phyloP scores from a whole-genome alignment of 1,284 basidiomycete species.

The Ceratobasidium papillatum region DNA sequence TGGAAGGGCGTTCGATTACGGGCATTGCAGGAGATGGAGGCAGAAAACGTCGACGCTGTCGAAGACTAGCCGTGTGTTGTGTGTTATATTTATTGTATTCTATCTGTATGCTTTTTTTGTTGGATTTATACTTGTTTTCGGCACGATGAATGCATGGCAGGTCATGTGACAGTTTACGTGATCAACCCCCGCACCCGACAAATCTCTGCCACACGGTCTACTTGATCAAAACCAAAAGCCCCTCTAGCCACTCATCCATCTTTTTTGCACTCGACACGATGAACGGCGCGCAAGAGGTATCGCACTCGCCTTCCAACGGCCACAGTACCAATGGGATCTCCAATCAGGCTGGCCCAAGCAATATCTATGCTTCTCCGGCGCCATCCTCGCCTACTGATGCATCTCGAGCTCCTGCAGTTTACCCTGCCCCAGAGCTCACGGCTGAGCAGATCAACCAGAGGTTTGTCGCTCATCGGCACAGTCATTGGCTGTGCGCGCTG shows the following conservation, averaged over 20 bases:
- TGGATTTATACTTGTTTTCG: conserved; percentile 13
- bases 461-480: conserved; percentile 2
- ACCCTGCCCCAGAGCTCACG: conserved; percentile 34
- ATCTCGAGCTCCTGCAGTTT: conserved; percentile 17
- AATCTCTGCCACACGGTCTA: conserved; percentile 24
- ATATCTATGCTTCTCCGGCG: conserved; percentile 39
- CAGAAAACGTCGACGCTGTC: conserved; percentile 47
- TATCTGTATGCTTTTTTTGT: conserved; percentile 29
- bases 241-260: conserved; percentile 26
- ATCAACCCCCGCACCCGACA: conserved; percentile 41
- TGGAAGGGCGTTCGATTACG: conserved; percentile 77
- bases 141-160: conserved; percentile 26
- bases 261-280: background rate
- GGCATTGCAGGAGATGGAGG: conserved; percentile 76
- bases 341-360: conserved; percentile 38
- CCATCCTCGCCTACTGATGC: conserved; percentile 40
- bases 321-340: conserved; percentile 34
- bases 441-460: conserved; percentile 38
- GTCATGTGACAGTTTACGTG: conserved; percentile 38
- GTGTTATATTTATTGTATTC: conserved; percentile 33
- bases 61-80: conserved; percentile 16
- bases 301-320: conserved; percentile 28
- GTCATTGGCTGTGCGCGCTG: conserved; percentile 15
- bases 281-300: conserved; percentile 33
- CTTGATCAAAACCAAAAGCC: conserved; percentile 35